These are phyloP conservation scores for Phytopythium chamaehyphon DNA, from an alignment of 352 stramenopile species.

Conservation along the genomic window DNA sequence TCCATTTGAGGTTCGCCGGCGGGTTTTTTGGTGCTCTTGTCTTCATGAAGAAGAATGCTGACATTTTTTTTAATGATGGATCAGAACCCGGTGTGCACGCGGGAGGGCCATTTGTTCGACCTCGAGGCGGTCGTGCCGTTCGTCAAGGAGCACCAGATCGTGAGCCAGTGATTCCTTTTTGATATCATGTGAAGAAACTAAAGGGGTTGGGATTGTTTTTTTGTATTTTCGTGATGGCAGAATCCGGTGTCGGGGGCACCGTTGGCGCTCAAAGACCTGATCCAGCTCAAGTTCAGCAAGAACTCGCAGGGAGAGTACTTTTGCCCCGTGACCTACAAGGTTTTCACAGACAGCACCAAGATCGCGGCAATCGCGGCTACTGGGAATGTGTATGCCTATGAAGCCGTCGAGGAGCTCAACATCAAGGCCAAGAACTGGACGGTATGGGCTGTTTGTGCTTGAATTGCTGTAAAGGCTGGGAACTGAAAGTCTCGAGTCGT, in stretches of 20 bases:
- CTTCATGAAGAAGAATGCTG: not conserved
- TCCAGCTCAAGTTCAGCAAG: conserved; percentile 84
- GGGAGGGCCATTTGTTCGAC: conserved; percentile 96
- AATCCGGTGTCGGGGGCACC: conserved; percentile 94
- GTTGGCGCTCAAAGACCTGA: conserved; percentile 92
- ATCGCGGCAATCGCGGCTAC: conserved; percentile 76
- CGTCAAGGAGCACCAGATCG: conserved; percentile 93
- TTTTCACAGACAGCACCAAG: conserved; percentile 88
- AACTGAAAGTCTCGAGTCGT: not conserved
- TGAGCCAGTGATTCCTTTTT: conserved; percentile 22
- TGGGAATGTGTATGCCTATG: conserved; percentile 96
- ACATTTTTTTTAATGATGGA: not conserved
- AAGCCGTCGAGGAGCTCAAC: conserved; percentile 98
- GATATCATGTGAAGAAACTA: too few species aligned
- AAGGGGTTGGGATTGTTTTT: too few species aligned
- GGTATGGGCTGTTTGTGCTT: too few species aligned
- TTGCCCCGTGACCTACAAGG: conserved; percentile 97
- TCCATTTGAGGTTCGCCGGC: conserved; percentile 62
- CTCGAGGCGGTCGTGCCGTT: conserved; percentile 95
- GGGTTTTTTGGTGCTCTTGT: not conserved
- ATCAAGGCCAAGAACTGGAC: conserved; percentile 97
- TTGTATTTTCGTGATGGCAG: conserved; percentile 15
- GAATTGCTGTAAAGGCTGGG: too few species aligned
- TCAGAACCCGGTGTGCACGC: conserved; percentile 92
- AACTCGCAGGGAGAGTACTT: conserved; percentile 78